Evolutionary conservation across 1,284 basidiomycete genomes (phyloP), one percentile per base, ranked within the genome.

Genomic region (Omphalotus olearius): DNA sequence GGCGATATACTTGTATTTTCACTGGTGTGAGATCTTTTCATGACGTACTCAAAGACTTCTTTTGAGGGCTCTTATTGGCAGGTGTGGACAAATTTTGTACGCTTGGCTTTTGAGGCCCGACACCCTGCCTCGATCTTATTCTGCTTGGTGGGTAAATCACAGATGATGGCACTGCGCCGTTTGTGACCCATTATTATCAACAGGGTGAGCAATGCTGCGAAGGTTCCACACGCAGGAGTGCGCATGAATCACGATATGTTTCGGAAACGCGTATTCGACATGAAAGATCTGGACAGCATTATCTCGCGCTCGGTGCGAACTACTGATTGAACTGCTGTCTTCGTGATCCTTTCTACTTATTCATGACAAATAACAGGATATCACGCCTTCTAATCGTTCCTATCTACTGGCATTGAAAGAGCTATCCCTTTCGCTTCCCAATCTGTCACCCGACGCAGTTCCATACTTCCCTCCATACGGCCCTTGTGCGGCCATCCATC

Each of bases 71-170:
- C 36, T 44, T 36, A 37, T 17, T 16, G 11, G 23, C 40, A 87
- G 85, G 16, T 96, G 88, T 62, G 88, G 86, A 7, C 93, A 97
- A 68, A 96, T 97, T 64, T 79, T 95, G 71, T 95, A 92, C 64
- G 85, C 79, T 0, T 93, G 88, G 69, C 73, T 96, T 26, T 66
- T 91, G 28, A 75, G 87, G 23, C 93, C 91, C 6, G 91, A 94
- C 54, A 91, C 91, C 0, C 81, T 96, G 25, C 85, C 90, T 5
- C 70, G 72, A 37, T 89, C 88, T 16, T 96, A 96, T 61, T 75
- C 72, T 20, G 69, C 67, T 42, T 95, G 93, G 91, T 91, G 56
- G 42, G 78, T 62, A 33, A 33, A 33, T 33, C 30, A 33, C 30
- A 13, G 4, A 33, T 6, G 46, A 42, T 28, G 11, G 16, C 30